Evolutionary conservation across 2,329 filamentous ascomycete species (phyloP).

Genomic region (Dothistroma septosporum): DNA sequence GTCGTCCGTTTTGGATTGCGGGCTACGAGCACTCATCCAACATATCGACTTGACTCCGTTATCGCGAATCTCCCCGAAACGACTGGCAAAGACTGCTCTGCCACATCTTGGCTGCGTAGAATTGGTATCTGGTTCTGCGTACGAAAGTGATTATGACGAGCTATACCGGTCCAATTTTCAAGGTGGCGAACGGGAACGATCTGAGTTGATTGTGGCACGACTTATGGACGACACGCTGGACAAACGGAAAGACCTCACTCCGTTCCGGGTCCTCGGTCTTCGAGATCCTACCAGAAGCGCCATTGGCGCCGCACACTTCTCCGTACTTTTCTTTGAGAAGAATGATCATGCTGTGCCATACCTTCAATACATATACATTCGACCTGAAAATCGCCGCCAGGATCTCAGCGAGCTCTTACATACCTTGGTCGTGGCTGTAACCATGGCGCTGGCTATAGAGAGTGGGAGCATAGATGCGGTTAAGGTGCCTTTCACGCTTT

Average conservation of each 20-base stretch:
- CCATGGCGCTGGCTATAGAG: conserved; percentile 16
- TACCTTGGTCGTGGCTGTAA: conserved; percentile 21
- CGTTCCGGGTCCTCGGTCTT: conserved; percentile 22
- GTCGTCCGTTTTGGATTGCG: conserved; percentile 6
- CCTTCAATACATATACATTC: conserved; percentile 26
- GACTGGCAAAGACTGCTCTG: conserved; percentile 15
- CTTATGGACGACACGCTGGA: conserved; percentile 16
- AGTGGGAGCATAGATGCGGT: neutral
- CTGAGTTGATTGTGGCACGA: conserved; percentile 19
- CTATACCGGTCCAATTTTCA: conserved; percentile 22
- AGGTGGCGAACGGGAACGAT: conserved; percentile 21
- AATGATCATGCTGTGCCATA: conserved; percentile 20
- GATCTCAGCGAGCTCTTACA: conserved; percentile 25
- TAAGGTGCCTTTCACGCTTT: conserved; percentile 23
- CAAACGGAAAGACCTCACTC: conserved; percentile 11
- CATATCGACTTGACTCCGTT: conserved; percentile 10
- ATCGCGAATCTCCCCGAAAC: conserved; percentile 12
- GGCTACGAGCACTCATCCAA: conserved; percentile 8
- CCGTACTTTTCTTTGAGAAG: conserved; percentile 15
- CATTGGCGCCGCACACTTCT: conserved; percentile 25
- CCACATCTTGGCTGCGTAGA: conserved; percentile 22
- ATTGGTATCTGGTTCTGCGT: conserved; percentile 16
- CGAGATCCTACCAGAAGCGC: conserved; percentile 18
- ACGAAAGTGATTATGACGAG: conserved; percentile 13
- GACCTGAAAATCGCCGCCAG: conserved; percentile 19